Conservation (phyloP, 164 flowering plant species). For the Malania oleifera region DNA sequence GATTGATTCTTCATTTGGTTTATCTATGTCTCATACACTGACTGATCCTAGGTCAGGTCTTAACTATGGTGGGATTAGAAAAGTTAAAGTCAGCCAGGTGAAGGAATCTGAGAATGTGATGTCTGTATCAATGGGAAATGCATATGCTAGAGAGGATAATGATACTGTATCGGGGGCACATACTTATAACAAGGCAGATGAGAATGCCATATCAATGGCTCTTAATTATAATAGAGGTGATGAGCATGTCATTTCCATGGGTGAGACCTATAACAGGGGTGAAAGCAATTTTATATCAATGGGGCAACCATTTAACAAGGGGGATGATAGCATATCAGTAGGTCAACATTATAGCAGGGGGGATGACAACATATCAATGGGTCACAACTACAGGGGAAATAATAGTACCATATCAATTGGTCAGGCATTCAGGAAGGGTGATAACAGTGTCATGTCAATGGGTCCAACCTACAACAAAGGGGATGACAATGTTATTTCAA, state of each 20-base stretch:
- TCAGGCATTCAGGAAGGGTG: constrained; percentile 18
- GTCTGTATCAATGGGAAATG: constrained; percentile 23
- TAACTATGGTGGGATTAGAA: constrained; percentile 29
- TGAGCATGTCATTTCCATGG: constrained; percentile 16
- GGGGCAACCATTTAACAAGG: constrained; percentile 27
- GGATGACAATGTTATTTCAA: constrained; percentile 19
- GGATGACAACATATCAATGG: constrained; percentile 12
- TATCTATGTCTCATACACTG: constrained; percentile 27
- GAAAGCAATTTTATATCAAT: constrained; percentile 26
- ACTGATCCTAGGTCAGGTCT: constrained; percentile 30
- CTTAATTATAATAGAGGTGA: constrained; percentile 25
- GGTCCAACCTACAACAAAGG: constrained; percentile 29
- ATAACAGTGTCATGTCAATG: constrained; percentile 22
- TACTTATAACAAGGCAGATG: constrained; percentile 23
- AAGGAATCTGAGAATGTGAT: constrained; percentile 31
- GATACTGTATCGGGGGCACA: constrained; percentile 13
- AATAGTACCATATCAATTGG: background rate
- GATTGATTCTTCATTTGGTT: constrained; percentile 30
- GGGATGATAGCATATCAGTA: constrained; percentile 13
- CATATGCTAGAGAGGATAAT: constrained; percentile 11
- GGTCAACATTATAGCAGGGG: constrained; percentile 20
- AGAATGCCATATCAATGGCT: constrained; percentile 16
- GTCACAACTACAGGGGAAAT: constrained; percentile 1
- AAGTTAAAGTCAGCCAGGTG: constrained; percentile 37
- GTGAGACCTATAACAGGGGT: constrained; percentile 16